Base-by-base conservation (phyloP, 805 yeast species). In the Sugiyamaella floridensis region DNA sequence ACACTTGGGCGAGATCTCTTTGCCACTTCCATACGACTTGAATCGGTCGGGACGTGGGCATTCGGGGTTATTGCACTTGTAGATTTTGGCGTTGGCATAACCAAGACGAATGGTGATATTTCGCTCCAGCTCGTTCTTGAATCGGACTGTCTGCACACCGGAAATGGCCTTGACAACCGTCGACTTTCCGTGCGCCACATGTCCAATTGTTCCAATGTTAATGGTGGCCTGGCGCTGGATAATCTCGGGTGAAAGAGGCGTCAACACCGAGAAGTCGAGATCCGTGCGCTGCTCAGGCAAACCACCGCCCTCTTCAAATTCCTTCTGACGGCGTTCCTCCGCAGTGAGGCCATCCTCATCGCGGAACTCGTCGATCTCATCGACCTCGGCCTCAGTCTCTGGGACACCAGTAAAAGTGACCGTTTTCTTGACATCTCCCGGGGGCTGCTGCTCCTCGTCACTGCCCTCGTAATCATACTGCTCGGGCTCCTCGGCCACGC, bases 81-180 rank as follows among this genome's bases (percentile, higher is more conserved):
- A 93, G 69, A 93, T 93, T 71, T 93, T 93, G 52, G 99, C 99
- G 69, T 93, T 93, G 61, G 99, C 99, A 67, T 93, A 93, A 70
- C 99, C 99, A 65, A 93, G 80, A 73, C 95, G 93, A 71, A 93
- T 93, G 65, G 99, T 93, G 77, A 93, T 93, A 66, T 93, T 93
- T 81, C 99, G 89, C 79, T 93, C 99, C 68, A 93, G 80, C 76
- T 93, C 99, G 75, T 92, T 96, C 79, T 93, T 93, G 80, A 93
- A 93, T 75, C 99, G 86, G 59, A 93, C 99, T 18, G 99, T 93
- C 71, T 95, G 99, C 45, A 95, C 98, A 58, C 99, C 98, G 2
- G 98, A 90, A 61, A 93, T 93, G 58, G 96, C 96, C 72, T 90
- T 85, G 43, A 89, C 96, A 40, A 89, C 96, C 10, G 96, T 89